Percentiles rank a stretch among this genome's conserved stretches.
Conservation (phyloP, 179 eudicot genomes). For the Silene coronaria region DNA sequence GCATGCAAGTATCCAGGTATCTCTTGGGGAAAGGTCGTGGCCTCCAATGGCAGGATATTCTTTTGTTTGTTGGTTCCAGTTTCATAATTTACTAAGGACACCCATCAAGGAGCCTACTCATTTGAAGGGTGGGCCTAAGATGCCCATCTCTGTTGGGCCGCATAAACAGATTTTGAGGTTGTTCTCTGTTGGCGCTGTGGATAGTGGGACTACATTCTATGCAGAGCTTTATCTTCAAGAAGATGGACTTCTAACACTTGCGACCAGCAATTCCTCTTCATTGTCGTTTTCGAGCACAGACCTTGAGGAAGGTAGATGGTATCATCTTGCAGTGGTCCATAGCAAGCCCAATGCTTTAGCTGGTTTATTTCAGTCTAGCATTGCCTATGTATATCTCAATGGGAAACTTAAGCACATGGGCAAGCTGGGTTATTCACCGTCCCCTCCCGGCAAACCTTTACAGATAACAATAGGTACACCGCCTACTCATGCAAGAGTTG, state of each 20-base stretch:
- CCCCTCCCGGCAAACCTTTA: slow-evolving; percentile 85
- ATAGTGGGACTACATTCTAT: slow-evolving; percentile 61
- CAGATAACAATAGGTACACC: slow-evolving; percentile 97
- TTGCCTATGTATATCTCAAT: slow-evolving; percentile 86
- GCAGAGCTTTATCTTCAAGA: slow-evolving; percentile 93
- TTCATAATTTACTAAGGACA: slow-evolving; percentile 59
- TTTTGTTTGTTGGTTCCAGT: slow-evolving; percentile 99
- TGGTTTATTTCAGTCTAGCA: slow-evolving; percentile 97
- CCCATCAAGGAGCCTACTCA: slow-evolving; percentile 51
- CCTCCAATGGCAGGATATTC: slow-evolving; percentile 99
- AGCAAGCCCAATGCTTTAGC: slow-evolving; percentile 99
- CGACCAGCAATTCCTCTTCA: slow-evolving; percentile 85
- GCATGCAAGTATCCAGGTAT: slow-evolving; percentile 90
- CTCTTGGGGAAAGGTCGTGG: slow-evolving; percentile 98
- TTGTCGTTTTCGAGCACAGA: slow-evolving; percentile 83
- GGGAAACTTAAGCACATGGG: slow-evolving; percentile 94
- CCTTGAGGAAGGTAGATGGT: slow-evolving; percentile 95
- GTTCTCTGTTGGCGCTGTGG: slow-evolving; percentile 89
- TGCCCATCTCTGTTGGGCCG: slow-evolving; percentile 35
- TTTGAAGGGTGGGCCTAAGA: slow-evolving; percentile 45
- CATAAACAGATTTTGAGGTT: slow-evolving; percentile 60
- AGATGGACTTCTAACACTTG: slow-evolving; percentile 84
- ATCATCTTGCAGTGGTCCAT: slow-evolving; percentile 97
- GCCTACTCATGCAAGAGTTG: slow-evolving; percentile 55
- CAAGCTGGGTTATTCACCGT: slow-evolving; percentile 94